Evolutionary conservation across 2,329 filamentous ascomycete species (phyloP).

Genomic region (Nakataea oryzae): DNA sequence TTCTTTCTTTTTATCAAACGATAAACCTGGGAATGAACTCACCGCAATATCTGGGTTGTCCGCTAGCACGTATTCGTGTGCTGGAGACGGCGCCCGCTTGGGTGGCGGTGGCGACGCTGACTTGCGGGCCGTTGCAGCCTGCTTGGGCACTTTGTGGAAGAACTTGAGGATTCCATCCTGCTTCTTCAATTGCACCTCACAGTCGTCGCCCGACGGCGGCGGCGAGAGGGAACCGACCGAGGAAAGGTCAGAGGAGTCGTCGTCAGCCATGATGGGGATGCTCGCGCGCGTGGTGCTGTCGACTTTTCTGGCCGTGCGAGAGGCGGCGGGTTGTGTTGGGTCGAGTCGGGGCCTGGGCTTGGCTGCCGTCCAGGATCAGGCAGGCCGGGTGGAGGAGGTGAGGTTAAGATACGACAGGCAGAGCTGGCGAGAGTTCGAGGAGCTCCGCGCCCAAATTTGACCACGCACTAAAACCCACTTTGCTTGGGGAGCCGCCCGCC

Average conservation of each 20-base stretch:
- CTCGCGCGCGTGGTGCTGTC: neutral
- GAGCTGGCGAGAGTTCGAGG: slow-evolving; percentile 1
- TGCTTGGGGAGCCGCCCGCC: slow-evolving; percentile 1
- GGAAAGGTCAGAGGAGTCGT: slow-evolving; percentile 55
- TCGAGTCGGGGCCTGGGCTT: neutral
- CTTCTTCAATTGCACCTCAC: slow-evolving; percentile 36
- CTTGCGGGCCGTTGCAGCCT: slow-evolving; percentile 31
- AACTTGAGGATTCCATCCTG: slow-evolving; percentile 56
- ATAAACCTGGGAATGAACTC: slow-evolving; percentile 35
- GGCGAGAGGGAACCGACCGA: slow-evolving; percentile 38
- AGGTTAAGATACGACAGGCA: slow-evolving; percentile 2
- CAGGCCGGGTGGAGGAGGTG: slow-evolving; percentile 2
- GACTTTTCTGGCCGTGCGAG: neutral
- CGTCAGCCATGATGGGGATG: slow-evolving; percentile 39
- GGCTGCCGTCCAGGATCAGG: neutral
- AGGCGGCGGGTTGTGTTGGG: neutral
- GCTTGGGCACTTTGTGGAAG: slow-evolving; percentile 48
- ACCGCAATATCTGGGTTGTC: slow-evolving; percentile 91
- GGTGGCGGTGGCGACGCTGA: slow-evolving; percentile 55
- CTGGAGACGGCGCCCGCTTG: slow-evolving; percentile 78
- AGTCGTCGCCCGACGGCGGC: slow-evolving; percentile 40
- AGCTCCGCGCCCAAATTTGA: slow-evolving; percentile 1
- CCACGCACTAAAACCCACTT: slow-evolving; percentile 5
- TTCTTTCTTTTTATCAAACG: slow-evolving; percentile 22
- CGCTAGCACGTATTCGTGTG: slow-evolving; percentile 80